Percentiles rank a stretch among this genome's conserved stretches.
These are phyloP conservation scores for Geranium brycei DNA, from an alignment of 345 rosid genomes.

Conservation along the genomic window DNA sequence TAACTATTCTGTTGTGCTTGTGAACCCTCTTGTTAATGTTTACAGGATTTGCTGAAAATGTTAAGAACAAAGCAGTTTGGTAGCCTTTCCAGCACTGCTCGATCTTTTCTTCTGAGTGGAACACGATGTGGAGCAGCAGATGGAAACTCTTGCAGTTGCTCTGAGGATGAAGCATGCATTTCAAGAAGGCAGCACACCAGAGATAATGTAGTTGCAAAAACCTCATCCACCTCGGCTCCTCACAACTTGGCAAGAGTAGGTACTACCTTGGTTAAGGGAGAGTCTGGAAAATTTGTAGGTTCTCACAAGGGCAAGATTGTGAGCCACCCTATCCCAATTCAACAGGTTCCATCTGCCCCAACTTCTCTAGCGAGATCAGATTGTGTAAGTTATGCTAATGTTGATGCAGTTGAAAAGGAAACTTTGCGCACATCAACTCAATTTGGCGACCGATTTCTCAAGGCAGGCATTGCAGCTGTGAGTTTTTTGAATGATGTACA, in stretches of 20 bases:
- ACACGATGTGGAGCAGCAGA: slow-evolving; percentile 48
- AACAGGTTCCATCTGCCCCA: slow-evolving; percentile 30
- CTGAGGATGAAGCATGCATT: slow-evolving; percentile 67
- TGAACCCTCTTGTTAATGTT: slow-evolving; percentile 8
- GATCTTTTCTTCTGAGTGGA: slow-evolving; percentile 54
- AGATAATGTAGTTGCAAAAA: slow-evolving; percentile 28
- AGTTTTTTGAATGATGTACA: slow-evolving; percentile 52
- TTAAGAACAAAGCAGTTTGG: slow-evolving; percentile 56
- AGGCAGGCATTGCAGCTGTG: slow-evolving; percentile 59
- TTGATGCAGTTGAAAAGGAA: slow-evolving; percentile 26
- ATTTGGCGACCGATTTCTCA: slow-evolving; percentile 55
- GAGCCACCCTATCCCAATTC: slow-evolving; percentile 16
- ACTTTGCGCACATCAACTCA: slow-evolving; percentile 28
- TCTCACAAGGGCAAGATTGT: slow-evolving; percentile 25
- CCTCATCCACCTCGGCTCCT: slow-evolving; percentile 21
- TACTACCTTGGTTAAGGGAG: slow-evolving; percentile 19
- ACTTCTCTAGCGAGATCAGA: slow-evolving; percentile 28
- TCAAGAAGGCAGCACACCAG: slow-evolving; percentile 43
- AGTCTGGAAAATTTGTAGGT: slow-evolving; percentile 25
- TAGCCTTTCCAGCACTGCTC: slow-evolving; percentile 60
- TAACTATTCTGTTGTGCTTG: neutral
- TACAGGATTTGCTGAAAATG: slow-evolving; percentile 35
- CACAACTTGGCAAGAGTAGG: slow-evolving; percentile 25
- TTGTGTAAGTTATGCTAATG: slow-evolving; percentile 38
- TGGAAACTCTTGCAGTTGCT: slow-evolving; percentile 56